Evolutionary conservation across 2,329 filamentous ascomycete species (phyloP), one percentile per base, ranked within the genome.

Genomic region (Pseudocercospora vitis): DNA sequence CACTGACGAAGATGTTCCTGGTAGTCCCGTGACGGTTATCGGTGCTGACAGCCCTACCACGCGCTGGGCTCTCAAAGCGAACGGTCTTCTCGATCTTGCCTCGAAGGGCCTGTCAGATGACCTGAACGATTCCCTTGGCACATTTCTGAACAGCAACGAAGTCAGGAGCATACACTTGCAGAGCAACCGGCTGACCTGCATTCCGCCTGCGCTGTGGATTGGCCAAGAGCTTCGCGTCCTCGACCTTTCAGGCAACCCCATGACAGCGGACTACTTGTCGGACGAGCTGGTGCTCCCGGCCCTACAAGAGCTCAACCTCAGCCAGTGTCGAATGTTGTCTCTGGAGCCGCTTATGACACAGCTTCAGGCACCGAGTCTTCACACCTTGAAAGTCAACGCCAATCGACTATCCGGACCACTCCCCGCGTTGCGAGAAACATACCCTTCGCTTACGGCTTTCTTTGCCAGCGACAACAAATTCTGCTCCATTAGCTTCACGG

Each of bases 391-490:
- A 66, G 78, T 95, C 6, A 90, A 87, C 19, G 81, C 87, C 59
- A 97, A 97, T 68, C 84, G 87, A n/a, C 74, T 97, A 24, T 81
- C 83, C 0, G 79, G 81, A 4, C 46, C 80, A 0, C 76, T 96
- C 0, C 89, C 91, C 0, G 61, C 68, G 19, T 74, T 96, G 5
- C 84, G 84, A 49, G 73, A 80, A 5, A 75, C 74, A 1, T 96
- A 90, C 68, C 89, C 90, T 0, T 78, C 76, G 5, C 77, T 96
- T 35, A 80, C 78, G 1, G 82, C 87, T 0, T 76, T 97, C 7
- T 75, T 92, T 14, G 86, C 84, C 1, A 82, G 85, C 3, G 90
- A 95, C 71, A 97, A 97, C 68, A 84, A 85, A 59, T 80, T 96
- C 46, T 77, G 80, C 4, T 85, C 87, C 11, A 50, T 71, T 40